Conservation (phyloP, 495 filamentous ascomycete genomes). For the Penicillium psychrofluorescens region DNA sequence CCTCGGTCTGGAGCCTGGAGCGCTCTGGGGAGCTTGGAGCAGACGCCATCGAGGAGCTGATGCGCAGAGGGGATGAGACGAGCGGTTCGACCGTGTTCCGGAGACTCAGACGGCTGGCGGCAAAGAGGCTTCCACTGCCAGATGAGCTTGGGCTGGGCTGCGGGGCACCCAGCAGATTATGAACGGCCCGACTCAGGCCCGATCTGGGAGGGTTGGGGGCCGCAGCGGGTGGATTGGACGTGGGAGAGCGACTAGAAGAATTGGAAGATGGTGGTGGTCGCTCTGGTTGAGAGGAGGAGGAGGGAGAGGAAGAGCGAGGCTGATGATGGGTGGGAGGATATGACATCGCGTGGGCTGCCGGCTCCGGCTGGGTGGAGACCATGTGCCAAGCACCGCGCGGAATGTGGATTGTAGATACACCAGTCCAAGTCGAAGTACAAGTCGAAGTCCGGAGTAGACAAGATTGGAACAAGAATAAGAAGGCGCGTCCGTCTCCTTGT, state of each 20-base stretch:
- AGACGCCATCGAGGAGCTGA: constrained; percentile 16
- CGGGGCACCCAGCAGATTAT: constrained; percentile 15
- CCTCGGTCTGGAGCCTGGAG: constrained; percentile 3
- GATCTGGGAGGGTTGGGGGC: not conserved
- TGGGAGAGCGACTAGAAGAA: not conserved
- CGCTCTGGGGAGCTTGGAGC: constrained; percentile 19
- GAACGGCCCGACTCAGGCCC: constrained; percentile 9
- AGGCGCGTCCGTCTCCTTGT: too few relatives aligned
- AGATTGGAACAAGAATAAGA: too few relatives aligned
- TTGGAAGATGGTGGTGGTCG: too few relatives aligned
- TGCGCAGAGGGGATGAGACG: constrained; percentile 19
- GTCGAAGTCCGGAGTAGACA: too few relatives aligned
- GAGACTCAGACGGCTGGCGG: not conserved
- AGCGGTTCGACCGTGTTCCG: constrained; percentile 15
- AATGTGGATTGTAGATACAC: too few relatives aligned
- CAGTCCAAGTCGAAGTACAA: too few relatives aligned
- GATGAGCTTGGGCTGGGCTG: constrained; percentile 31
- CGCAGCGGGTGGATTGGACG: not conserved
- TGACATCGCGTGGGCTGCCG: constrained; percentile 23
- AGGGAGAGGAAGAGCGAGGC: too few relatives aligned
- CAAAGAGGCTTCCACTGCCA: too few relatives aligned
- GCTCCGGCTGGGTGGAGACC: constrained; percentile 16
- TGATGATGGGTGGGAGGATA: constrained; percentile 1
- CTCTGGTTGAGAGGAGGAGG: too few relatives aligned
- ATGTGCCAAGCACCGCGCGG: constrained; percentile 16